Conservation (phyloP, 1,284 basidiomycete genomes). For the Takashimella koratensis region DNA sequence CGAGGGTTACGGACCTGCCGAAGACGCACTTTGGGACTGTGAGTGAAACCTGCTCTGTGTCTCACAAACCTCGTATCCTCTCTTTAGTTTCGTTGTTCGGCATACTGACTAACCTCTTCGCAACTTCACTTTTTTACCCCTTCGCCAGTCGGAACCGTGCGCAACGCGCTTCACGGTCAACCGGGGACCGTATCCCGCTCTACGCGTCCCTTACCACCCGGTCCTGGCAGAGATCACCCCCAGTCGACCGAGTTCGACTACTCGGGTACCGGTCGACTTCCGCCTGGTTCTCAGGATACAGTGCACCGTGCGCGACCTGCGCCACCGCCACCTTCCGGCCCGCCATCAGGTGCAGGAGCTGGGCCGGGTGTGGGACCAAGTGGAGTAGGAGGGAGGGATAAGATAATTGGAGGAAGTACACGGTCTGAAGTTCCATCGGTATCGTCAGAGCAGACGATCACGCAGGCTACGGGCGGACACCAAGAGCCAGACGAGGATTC, state of each 20-base stretch:
- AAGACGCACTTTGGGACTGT: constrained; percentile 92
- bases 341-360: too few relatives aligned
- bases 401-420: neutral
- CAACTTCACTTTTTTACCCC: too few relatives aligned
- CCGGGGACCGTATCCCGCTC: constrained; percentile 29
- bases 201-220: constrained; percentile 8
- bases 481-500: constrained; percentile 67
- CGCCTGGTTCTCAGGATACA: neutral
- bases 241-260: too few relatives aligned
- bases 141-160: constrained; percentile 46
- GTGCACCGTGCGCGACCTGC: neutral
- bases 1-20: constrained; percentile 55
- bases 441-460: neutral
- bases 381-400: too few relatives aligned
- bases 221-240: too few relatives aligned
- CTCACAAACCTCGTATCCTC: too few relatives aligned
- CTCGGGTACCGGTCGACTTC: neutral
- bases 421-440: neutral
- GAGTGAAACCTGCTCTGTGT: constrained; percentile 36
- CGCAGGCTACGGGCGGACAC: neutral
- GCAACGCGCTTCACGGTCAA: constrained; percentile 33
- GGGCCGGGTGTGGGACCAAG: too few relatives aligned
- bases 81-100: too few relatives aligned
- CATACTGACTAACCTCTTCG: too few relatives aligned
- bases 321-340: too few relatives aligned